A percentile compares a stretch with the other conserved stretches of the same genome.
phyloP scores from a whole-genome alignment of 768 basidiomycete genomes.

The Phylloporus sp. region DNA sequence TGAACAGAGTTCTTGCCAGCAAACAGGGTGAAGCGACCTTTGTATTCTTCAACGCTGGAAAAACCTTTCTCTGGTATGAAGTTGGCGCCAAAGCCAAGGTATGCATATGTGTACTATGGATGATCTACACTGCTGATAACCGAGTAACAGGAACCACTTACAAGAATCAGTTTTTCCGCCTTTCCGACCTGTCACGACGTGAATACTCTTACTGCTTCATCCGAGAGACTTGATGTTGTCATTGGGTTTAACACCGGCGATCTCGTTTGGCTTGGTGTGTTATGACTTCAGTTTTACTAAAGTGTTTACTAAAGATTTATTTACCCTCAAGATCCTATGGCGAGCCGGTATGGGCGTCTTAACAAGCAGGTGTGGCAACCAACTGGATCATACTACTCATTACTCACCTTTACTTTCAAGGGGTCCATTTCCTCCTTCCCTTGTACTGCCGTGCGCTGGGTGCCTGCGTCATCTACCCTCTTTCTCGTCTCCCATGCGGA shows the following conservation, averaged over 20 bases:
- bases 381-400: not conserved
- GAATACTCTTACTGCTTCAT: slow-evolving; percentile 70
- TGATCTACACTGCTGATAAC: slow-evolving; percentile 5
- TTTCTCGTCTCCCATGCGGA: slow-evolving; percentile 88
- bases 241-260: slow-evolving; percentile 96
- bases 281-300: not conserved
- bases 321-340: slow-evolving; percentile 64
- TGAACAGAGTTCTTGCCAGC: slow-evolving; percentile 64
- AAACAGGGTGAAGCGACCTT: slow-evolving; percentile 86
- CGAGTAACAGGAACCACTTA: slow-evolving; percentile 74
- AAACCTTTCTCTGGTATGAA: slow-evolving; percentile 84
- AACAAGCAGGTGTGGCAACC: slow-evolving; percentile 67
- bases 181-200: slow-evolving; percentile 91
- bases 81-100: slow-evolving; percentile 84
- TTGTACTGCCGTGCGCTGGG: slow-evolving; percentile 90
- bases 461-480: slow-evolving; percentile 72
- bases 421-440: slow-evolving; percentile 77
- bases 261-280: slow-evolving; percentile 87
- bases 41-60: slow-evolving; percentile 83
- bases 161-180: slow-evolving; percentile 79
- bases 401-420: slow-evolving; percentile 31
- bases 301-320: slow-evolving; percentile 2
- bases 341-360: slow-evolving; percentile 76
- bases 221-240: slow-evolving; percentile 80
- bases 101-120: slow-evolving; percentile 10